Conservation (phyloP, 2,329 filamentous ascomycete species). For the Colletotrichum orchidophilum region DNA sequence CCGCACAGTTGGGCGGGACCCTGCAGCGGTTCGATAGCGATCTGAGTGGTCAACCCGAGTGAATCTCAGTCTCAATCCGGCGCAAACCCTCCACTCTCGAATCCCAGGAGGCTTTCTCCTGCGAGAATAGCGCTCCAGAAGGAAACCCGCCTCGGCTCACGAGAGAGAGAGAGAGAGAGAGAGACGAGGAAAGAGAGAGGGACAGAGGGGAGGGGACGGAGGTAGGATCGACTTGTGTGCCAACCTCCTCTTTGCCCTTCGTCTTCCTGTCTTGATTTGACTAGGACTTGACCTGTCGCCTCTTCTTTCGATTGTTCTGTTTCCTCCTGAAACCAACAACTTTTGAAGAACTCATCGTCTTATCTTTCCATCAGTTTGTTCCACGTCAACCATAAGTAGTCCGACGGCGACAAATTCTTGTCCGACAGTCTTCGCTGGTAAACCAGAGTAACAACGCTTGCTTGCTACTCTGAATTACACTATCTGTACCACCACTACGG, state of each 20-base stretch:
- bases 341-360: background rate
- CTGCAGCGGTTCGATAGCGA: slow-evolving; percentile 14
- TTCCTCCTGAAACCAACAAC: background rate
- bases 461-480: background rate
- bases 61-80: background rate
- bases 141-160: background rate
- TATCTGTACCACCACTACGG: background rate
- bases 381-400: background rate
- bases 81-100: slow-evolving; percentile 1
- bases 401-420: background rate
- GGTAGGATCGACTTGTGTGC: background rate
- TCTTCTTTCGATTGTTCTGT: background rate
- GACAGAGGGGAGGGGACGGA: background rate
- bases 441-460: background rate
- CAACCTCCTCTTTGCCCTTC: background rate
- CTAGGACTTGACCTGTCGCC: background rate
- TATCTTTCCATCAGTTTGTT: background rate
- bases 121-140: slow-evolving; percentile 1
- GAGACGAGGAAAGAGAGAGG: background rate
- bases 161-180: background rate
- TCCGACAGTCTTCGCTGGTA: background rate
- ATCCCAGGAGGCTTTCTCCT: background rate
- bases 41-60: slow-evolving; percentile 19
- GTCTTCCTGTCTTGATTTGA: background rate
- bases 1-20: slow-evolving; percentile 27